Conservation (phyloP, 176 grass and related monocot species). For the Avena atlantica region DNA sequence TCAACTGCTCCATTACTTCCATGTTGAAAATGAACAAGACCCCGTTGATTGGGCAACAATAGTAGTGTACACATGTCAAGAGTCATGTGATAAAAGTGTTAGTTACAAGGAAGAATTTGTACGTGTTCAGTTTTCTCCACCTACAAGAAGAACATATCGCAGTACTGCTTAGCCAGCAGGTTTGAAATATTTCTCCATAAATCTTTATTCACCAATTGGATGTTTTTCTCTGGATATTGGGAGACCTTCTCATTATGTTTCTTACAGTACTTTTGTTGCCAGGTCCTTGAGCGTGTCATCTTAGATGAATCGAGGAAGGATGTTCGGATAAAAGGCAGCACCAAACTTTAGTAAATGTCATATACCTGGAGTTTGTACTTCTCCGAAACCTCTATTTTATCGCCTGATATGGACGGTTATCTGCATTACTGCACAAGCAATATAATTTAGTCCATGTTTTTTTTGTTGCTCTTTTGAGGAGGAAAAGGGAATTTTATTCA, state of each 20-base stretch:
- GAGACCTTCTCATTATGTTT: not conserved
- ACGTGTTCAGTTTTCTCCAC: conserved; percentile 46
- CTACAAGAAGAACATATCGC: conserved; percentile 1
- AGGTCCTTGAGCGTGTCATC: not conserved
- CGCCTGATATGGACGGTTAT: no score
- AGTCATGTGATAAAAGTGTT: conserved; percentile 68
- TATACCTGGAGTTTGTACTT: no score
- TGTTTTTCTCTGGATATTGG: not conserved
- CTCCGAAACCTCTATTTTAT: no score
- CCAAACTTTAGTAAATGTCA: not conserved
- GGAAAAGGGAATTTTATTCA: no score
- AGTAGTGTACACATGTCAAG: conserved; percentile 74
- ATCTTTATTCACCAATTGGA: no score
- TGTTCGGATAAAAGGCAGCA: not conserved
- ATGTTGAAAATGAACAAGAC: conserved; percentile 70
- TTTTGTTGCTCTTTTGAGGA: not conserved
- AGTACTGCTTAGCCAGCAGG: not conserved
- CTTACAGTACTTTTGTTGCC: not conserved
- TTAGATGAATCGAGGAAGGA: not conserved
- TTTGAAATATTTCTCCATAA: not conserved
- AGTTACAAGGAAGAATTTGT: conserved; percentile 87
- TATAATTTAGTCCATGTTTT: not conserved
- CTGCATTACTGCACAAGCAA: no score
- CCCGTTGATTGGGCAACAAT: conserved; percentile 94
- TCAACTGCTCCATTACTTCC: conserved; percentile 81